A percentile compares a stretch with the other conserved stretches of the same genome.
phyloP scores from a whole-genome alignment of 2,329 filamentous ascomycete genomes.

The Arthrinium phaeospermum region DNA sequence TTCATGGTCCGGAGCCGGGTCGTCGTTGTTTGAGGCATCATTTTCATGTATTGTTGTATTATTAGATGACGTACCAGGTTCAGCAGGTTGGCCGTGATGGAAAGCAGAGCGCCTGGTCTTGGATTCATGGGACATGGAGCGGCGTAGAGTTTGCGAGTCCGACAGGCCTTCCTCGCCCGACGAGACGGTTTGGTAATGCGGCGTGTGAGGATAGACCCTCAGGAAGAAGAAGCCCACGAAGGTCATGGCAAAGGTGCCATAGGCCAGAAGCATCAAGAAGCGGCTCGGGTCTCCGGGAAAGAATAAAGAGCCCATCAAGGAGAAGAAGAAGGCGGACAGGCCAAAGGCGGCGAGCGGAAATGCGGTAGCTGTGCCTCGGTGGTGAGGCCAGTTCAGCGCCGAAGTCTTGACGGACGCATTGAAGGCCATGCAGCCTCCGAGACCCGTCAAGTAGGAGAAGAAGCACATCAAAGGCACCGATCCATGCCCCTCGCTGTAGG shows the following conservation, averaged over 20 bases:
- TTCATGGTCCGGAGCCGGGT: slow-evolving; percentile 29
- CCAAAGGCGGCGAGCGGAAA: slow-evolving; percentile 94
- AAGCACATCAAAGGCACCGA: slow-evolving; percentile 73
- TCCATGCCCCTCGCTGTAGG: slow-evolving; percentile 72
- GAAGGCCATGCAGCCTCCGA: slow-evolving; percentile 93
- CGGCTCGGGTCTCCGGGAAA: slow-evolving; percentile 84
- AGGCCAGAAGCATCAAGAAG: slow-evolving; percentile 80
- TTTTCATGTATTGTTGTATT: slow-evolving; percentile 37
- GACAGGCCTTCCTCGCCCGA: slow-evolving; percentile 41
- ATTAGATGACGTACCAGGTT: slow-evolving; percentile 69
- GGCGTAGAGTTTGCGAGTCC: slow-evolving; percentile 47
- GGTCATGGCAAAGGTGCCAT: slow-evolving; percentile 78
- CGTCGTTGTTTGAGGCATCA: slow-evolving; percentile 33
- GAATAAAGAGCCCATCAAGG: slow-evolving; percentile 74
- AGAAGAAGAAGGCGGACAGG: slow-evolving; percentile 95
- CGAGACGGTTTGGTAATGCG: slow-evolving; percentile 62
- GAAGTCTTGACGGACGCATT: slow-evolving; percentile 84
- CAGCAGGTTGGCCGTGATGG: slow-evolving; percentile 50
- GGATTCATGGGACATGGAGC: slow-evolving; percentile 49
- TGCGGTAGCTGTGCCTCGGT: slow-evolving; percentile 91
- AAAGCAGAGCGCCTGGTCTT: slow-evolving; percentile 45
- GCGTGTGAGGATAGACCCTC: slow-evolving; percentile 66
- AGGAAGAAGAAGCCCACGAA: slow-evolving; percentile 85
- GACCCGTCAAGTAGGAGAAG: slow-evolving; percentile 83
- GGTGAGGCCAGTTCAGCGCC: slow-evolving; percentile 88